phyloP scores from a whole-genome alignment of 2,329 filamentous ascomycete species.

The Teratosphaeria zuluensis region DNA sequence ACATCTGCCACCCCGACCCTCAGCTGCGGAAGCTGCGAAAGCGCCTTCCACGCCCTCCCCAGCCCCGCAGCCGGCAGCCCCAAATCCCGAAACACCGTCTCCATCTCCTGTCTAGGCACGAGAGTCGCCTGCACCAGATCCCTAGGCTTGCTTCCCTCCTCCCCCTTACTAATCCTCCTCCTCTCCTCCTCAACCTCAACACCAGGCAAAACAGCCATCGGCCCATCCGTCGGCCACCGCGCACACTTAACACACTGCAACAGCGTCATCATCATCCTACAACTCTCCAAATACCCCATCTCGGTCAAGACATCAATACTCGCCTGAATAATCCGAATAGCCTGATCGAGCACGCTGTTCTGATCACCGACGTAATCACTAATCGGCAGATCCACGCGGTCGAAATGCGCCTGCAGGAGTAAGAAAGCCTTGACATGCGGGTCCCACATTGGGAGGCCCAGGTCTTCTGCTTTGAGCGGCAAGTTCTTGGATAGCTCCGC shows the following conservation, averaged over 20 bases:
- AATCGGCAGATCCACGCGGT: slow-evolving; percentile 83
- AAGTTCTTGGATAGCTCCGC: slow-evolving; percentile 76
- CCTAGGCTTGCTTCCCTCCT: slow-evolving; percentile 19
- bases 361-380: slow-evolving; percentile 96
- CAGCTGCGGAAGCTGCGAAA: slow-evolving; percentile 60
- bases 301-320: slow-evolving; percentile 90
- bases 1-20: slow-evolving; percentile 51
- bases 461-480: slow-evolving; percentile 53
- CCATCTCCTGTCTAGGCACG: slow-evolving; percentile 22
- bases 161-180: slow-evolving; percentile 32
- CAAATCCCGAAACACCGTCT: slow-evolving; percentile 39
- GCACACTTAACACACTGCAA: slow-evolving; percentile 89
- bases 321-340: slow-evolving; percentile 92
- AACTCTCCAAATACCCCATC: slow-evolving; percentile 69
- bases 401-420: slow-evolving; percentile 89
- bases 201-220: slow-evolving; percentile 70
- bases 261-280: slow-evolving; percentile 70
- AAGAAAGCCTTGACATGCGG: slow-evolving; percentile 95
- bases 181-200: slow-evolving; percentile 42
- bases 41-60: slow-evolving; percentile 48
- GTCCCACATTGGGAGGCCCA: slow-evolving; percentile 89
- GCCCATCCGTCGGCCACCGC: slow-evolving; percentile 76
- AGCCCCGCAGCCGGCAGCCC: slow-evolving; percentile 38
- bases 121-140: slow-evolving; percentile 32
- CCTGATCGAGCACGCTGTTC: slow-evolving; percentile 78